A percentile compares a stretch with the other conserved stretches of the same genome.
These are phyloP conservation scores for Phytopythium cucurbitacearum DNA, from an alignment of 352 stramenopile genomes.

Conservation along the genomic window DNA sequence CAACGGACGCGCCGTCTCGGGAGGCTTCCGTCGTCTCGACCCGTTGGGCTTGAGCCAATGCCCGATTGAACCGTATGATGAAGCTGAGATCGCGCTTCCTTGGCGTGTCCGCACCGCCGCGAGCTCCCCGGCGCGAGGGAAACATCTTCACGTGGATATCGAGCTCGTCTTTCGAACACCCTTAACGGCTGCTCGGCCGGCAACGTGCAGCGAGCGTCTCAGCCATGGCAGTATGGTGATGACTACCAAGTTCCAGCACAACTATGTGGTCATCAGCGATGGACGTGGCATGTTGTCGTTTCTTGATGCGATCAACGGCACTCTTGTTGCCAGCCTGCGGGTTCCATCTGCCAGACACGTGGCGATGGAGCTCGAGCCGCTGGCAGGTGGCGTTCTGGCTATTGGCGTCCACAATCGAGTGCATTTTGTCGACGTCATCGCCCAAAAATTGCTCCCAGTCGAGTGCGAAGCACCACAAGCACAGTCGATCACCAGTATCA, in stretches of 20 bases:
- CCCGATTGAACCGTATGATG: constrained; percentile 1
- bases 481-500: constrained; percentile 17
- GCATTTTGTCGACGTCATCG: constrained; percentile 14
- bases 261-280: constrained; percentile 15
- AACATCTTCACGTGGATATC: constrained; percentile 27
- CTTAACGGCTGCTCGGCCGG: not conserved
- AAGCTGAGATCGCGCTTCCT: constrained; percentile 2
- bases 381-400: constrained; percentile 18
- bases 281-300: constrained; percentile 12
- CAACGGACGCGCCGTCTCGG: constrained; percentile 15
- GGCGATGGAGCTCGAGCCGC: constrained; percentile 12
- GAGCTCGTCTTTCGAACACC: constrained; percentile 17
- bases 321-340: constrained; percentile 11
- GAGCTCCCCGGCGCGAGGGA: constrained; percentile 13
- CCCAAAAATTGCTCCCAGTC: constrained; percentile 6
- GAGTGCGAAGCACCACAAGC: constrained; percentile 11
- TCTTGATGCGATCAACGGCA: constrained; percentile 22
- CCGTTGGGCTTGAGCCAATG: constrained; percentile 13
- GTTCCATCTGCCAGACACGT: not conserved
- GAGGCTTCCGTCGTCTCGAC: constrained; percentile 15
- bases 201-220: not conserved
- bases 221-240: constrained; percentile 15
- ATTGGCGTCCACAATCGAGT: constrained; percentile 13
- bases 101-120: not conserved
- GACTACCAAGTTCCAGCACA: constrained; percentile 10